Conservation (phyloP, 192 early-diverging fungal genomes). For the Backusella sp. region DNA sequence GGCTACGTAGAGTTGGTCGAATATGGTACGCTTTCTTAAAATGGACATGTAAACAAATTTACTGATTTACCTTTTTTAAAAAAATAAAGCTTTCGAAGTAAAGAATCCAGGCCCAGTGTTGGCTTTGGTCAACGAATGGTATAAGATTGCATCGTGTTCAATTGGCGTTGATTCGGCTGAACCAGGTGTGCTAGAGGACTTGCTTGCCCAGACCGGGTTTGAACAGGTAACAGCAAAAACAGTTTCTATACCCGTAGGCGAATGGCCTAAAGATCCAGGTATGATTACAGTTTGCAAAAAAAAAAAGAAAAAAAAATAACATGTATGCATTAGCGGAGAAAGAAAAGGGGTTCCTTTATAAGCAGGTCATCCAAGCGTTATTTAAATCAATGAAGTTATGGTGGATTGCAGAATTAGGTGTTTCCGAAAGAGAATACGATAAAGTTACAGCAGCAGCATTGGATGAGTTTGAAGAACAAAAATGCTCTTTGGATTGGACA, state of each 20-base stretch:
- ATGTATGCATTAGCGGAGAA: conserved; percentile 13
- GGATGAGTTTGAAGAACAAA: conserved; percentile 34
- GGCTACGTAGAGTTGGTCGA: conserved; percentile 50
- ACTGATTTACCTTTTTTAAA: neutral
- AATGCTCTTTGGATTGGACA: conserved; percentile 21
- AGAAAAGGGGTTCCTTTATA: conserved; percentile 36
- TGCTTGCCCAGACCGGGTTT: conserved; percentile 17
- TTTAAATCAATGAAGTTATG: conserved; percentile 34
- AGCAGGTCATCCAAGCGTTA: conserved; percentile 26
- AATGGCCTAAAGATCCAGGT: conserved; percentile 36
- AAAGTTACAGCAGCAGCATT: conserved; percentile 20
- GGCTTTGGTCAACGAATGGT: conserved; percentile 27
- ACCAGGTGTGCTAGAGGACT: neutral
- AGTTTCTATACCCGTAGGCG: conserved; percentile 33
- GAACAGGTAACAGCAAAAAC: conserved; percentile 4
- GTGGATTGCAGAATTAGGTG: conserved; percentile 27
- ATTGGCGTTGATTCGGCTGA: conserved; percentile 5
- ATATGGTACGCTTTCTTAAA: conserved; percentile 12
- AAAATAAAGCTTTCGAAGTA: neutral
- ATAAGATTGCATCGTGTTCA: neutral
- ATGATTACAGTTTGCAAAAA: neutral
- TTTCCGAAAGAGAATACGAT: conserved; percentile 28
- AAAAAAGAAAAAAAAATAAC: neutral
- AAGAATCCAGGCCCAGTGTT: conserved; percentile 30
- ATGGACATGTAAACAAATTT: neutral